Conservation (phyloP, 2,329 filamentous ascomycete genomes). For the Monosporascus sp. region DNA sequence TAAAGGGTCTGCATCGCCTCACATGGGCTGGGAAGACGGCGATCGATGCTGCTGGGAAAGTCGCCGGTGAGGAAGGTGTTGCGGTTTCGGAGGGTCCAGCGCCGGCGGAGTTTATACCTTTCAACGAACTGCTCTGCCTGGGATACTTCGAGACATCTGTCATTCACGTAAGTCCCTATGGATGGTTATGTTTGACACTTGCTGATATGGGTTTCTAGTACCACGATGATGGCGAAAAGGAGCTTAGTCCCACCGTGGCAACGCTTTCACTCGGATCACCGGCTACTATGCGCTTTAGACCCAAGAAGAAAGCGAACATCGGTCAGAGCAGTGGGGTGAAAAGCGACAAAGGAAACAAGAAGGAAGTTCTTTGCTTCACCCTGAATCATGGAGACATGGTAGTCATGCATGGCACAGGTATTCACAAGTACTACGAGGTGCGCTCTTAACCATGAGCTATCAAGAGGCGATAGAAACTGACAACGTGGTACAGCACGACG, state of each 20-base stretch:
- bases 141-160: constrained; percentile 56
- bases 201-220: constrained; percentile 32
- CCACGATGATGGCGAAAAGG: constrained; percentile 62
- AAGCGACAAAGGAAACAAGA: constrained; percentile 22
- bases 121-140: constrained; percentile 59
- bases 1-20: constrained; percentile 44
- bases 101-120: constrained; percentile 31
- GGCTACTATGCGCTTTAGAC: constrained; percentile 51
- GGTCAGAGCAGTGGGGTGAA: constrained; percentile 15
- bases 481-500: constrained; percentile 37
- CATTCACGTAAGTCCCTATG: constrained; percentile 42
- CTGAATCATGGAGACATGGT: constrained; percentile 60
- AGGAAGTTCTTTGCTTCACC: constrained; percentile 29
- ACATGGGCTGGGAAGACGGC: constrained; percentile 47
- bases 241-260: constrained; percentile 57
- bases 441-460: constrained; percentile 6
- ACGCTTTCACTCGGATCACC: constrained; percentile 55
- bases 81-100: constrained; percentile 11
- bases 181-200: background rate
- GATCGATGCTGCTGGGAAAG: constrained; percentile 23
- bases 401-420: constrained; percentile 54
- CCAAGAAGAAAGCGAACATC: constrained; percentile 36
- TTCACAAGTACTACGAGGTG: constrained; percentile 56
- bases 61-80: constrained; percentile 3
- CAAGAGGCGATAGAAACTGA: constrained; percentile 10